Conservation (phyloP, 257 asterid genomes). For the Lithospermum erythrorhizon region DNA sequence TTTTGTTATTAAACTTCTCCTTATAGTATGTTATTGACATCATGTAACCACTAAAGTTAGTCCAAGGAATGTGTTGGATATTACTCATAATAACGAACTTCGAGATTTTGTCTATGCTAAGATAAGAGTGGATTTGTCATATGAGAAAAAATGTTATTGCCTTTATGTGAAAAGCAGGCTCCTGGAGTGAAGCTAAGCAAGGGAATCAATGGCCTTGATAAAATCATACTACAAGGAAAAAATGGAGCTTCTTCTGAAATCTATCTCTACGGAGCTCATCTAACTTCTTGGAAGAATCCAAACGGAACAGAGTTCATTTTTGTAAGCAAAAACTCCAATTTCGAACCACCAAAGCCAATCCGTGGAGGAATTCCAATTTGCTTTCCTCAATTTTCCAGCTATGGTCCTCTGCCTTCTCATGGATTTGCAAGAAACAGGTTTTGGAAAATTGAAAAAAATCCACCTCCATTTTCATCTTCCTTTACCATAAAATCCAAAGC, state of each 20-base stretch:
- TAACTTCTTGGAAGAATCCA: not conserved
- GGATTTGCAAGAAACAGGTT: not conserved
- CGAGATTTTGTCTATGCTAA: no score
- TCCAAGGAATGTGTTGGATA: no score
- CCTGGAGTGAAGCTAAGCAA: not conserved
- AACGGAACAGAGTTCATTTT: not conserved
- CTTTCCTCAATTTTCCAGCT: not conserved
- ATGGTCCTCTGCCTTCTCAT: not conserved
- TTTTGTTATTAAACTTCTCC: no score
- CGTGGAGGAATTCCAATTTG: not conserved
- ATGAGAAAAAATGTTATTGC: no score
- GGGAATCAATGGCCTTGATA: not conserved
- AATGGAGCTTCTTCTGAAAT: slow-evolving; percentile 4
- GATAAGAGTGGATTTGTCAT: no score
- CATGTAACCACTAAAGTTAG: no score
- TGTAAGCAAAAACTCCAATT: not conserved
- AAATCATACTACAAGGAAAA: not conserved
- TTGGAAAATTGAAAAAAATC: not conserved
- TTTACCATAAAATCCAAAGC: not conserved
- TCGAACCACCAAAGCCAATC: not conserved
- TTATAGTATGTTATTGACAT: no score
- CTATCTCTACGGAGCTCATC: not conserved
- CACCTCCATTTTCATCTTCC: not conserved
- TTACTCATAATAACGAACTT: no score
- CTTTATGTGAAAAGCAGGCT: not conserved